Percentiles rank a stretch among this genome's conserved stretches.
These are phyloP conservation scores for Paecilomyces variotii DNA, from an alignment of 2,329 filamentous ascomycete genomes.

Conservation along the genomic window DNA sequence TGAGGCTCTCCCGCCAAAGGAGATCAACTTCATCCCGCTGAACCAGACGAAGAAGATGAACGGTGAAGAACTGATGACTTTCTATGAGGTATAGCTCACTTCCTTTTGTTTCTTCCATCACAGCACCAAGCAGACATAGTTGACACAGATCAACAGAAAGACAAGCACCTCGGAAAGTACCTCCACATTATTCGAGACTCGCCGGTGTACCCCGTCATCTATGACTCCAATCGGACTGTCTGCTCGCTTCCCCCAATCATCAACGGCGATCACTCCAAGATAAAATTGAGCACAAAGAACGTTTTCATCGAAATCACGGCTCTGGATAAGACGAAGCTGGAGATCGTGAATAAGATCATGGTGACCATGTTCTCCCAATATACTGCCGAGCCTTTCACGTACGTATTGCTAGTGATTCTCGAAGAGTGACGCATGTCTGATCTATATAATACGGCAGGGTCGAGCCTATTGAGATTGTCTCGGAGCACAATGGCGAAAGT, in stretches of 20 bases:
- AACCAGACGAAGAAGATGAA: slow-evolving; percentile 89
- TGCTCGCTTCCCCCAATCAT: slow-evolving; percentile 96
- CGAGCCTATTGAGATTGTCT: slow-evolving; percentile 87
- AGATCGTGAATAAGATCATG: slow-evolving; percentile 91
- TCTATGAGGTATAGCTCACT: slow-evolving; percentile 58
- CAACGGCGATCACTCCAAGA: slow-evolving; percentile 96
- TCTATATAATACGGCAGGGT: slow-evolving; percentile 38
- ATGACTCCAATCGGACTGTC: slow-evolving; percentile 76
- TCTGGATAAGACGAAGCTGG: slow-evolving; percentile 90
- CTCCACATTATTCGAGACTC: slow-evolving; percentile 92
- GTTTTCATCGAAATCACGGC: slow-evolving; percentile 97
- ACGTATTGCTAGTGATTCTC: slow-evolving; percentile 13
- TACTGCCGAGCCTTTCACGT: slow-evolving; percentile 76
- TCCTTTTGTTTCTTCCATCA: background rate
- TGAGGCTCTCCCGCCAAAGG: slow-evolving; percentile 80
- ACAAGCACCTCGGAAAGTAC: slow-evolving; percentile 83
- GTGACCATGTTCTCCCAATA: slow-evolving; percentile 96
- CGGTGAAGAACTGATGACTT: slow-evolving; percentile 80
- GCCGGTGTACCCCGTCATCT: slow-evolving; percentile 91
- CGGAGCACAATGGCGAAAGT: slow-evolving; percentile 79
- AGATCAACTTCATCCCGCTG: slow-evolving; percentile 83
- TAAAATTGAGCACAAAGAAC: slow-evolving; percentile 81
- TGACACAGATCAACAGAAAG: slow-evolving; percentile 50
- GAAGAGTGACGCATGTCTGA: background rate
- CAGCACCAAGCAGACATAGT: slow-evolving; percentile 5